These are phyloP conservation scores for Trametes hirsuta DNA, from an alignment of 1,284 basidiomycete species.

Conservation along the genomic window DNA sequence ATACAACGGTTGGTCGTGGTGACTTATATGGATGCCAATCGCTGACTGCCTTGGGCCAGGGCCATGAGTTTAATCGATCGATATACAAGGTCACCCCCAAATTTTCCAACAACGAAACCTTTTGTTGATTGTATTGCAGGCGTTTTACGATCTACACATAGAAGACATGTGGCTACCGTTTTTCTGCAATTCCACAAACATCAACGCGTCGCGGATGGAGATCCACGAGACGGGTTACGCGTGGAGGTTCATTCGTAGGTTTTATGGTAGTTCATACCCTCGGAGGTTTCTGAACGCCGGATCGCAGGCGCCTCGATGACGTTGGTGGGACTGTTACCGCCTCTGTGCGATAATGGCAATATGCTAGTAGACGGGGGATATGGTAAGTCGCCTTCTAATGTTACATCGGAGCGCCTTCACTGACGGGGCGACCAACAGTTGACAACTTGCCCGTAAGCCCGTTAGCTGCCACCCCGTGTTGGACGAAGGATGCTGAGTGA, in stretches of 20 bases:
- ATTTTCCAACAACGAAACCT: neutral
- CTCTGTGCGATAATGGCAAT: slow-evolving; percentile 92
- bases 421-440: slow-evolving; percentile 48
- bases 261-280: slow-evolving; percentile 2
- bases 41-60: slow-evolving; percentile 46
- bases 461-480: neutral
- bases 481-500: neutral
- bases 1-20: slow-evolving; percentile 80
- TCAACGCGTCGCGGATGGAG: slow-evolving; percentile 96
- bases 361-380: slow-evolving; percentile 96
- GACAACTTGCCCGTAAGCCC: slow-evolving; percentile 84
- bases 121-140: slow-evolving; percentile 40
- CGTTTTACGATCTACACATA: slow-evolving; percentile 94
- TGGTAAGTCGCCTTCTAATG: slow-evolving; percentile 49
- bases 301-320: slow-evolving; percentile 93
- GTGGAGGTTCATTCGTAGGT: slow-evolving; percentile 84
- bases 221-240: slow-evolving; percentile 97
- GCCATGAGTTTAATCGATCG: slow-evolving; percentile 88
- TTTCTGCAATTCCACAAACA: slow-evolving; percentile 99
- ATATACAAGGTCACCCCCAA: slow-evolving; percentile 69
- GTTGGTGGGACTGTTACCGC: slow-evolving; percentile 92
- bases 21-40: slow-evolving; percentile 10
- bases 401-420: slow-evolving; percentile 4
- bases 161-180: slow-evolving; percentile 99
- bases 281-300: neutral